Percentiles rank a stretch among this genome's conserved stretches.
phyloP scores from a whole-genome alignment of 345 rosid genomes.

The Combretum micranthum region DNA sequence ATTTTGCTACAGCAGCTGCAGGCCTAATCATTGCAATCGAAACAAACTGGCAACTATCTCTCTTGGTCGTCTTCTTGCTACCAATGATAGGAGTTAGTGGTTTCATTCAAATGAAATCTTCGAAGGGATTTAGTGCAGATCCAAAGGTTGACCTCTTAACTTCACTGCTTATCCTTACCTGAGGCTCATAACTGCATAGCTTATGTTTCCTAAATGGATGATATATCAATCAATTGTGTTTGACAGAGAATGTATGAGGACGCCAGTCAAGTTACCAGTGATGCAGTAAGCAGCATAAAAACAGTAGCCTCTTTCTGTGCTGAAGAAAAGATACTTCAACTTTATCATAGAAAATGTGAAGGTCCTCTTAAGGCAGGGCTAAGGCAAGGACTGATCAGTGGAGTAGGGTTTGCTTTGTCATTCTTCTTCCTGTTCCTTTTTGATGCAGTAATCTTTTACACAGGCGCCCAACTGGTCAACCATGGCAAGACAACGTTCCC shows the following conservation, averaged over 20 bases:
- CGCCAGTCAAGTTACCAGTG: conserved; percentile 86
- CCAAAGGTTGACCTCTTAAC: conserved; percentile 46
- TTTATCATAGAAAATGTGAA: conserved; percentile 68
- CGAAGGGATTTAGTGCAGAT: conserved; percentile 73
- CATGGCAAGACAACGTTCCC: conserved; percentile 42
- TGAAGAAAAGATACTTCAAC: conserved; percentile 73
- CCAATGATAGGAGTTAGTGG: conserved; percentile 66
- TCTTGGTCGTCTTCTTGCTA: conserved; percentile 43
- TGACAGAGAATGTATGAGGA: conserved; percentile 81
- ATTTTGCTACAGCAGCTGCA: conserved; percentile 44
- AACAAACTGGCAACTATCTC: conserved; percentile 66
- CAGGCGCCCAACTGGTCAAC: conserved; percentile 62
- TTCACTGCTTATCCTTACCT: not conserved
- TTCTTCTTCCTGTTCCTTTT: conserved; percentile 46
- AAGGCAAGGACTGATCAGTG: conserved; percentile 66
- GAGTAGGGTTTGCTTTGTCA: conserved; percentile 57
- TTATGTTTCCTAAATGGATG: too few species aligned
- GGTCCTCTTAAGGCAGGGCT: conserved; percentile 70
- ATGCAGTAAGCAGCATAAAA: conserved; percentile 85
- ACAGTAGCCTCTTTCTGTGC: conserved; percentile 89
- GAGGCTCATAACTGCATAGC: too few species aligned
- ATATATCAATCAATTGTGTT: too few species aligned
- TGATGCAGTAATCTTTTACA: conserved; percentile 65
- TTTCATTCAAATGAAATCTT: conserved; percentile 48
- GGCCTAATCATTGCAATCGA: conserved; percentile 70